Percentiles rank a stretch among this genome's conserved stretches.
These are phyloP conservation scores for Papiliotrema terrestris DNA, from an alignment of 1,284 basidiomycete genomes.

Conservation along the genomic window DNA sequence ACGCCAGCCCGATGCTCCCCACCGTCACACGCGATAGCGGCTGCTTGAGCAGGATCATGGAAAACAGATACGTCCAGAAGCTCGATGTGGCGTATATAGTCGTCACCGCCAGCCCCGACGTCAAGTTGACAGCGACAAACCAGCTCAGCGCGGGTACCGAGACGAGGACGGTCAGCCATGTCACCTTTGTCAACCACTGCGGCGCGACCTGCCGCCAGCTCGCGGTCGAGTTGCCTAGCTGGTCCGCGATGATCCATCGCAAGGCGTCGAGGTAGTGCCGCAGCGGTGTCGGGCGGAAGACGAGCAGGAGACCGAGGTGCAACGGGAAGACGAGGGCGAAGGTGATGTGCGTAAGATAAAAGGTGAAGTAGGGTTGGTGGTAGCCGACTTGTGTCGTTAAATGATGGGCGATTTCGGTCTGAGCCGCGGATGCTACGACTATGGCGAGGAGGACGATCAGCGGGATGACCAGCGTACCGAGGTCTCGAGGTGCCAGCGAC, in stretches of 20 bases:
- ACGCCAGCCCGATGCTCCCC: slow-evolving; percentile 42
- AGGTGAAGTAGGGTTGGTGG: slow-evolving; percentile 47
- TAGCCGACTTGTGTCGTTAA: slow-evolving; percentile 26
- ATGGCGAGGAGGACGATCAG: slow-evolving; percentile 38
- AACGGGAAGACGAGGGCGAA: slow-evolving; percentile 44
- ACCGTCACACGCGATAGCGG: slow-evolving; percentile 37
- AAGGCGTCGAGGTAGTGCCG: slow-evolving; percentile 15
- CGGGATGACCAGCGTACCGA: slow-evolving; percentile 20
- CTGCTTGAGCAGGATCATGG: slow-evolving; percentile 39
- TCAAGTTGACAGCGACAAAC: slow-evolving; percentile 40
- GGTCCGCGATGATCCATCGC: slow-evolving; percentile 15
- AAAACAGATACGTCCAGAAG: slow-evolving; percentile 45
- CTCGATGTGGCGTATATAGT: slow-evolving; percentile 41
- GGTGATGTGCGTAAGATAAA: slow-evolving; percentile 48
- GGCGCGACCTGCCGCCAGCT: slow-evolving; percentile 25
- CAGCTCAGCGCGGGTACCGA: slow-evolving; percentile 37
- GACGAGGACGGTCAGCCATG: slow-evolving; percentile 34
- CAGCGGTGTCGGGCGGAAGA: slow-evolving; percentile 12
- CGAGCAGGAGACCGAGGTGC: slow-evolving; percentile 27
- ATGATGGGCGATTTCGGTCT: slow-evolving; percentile 46
- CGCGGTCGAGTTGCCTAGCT: slow-evolving; percentile 16
- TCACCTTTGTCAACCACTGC: slow-evolving; percentile 23
- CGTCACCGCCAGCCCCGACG: slow-evolving; percentile 41
- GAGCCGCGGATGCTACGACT: slow-evolving; percentile 39
- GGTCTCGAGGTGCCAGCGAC: slow-evolving; percentile 1